These are phyloP conservation scores for Phytopythium aichiense DNA, from an alignment of 352 stramenopile species.

Conservation along the genomic window DNA sequence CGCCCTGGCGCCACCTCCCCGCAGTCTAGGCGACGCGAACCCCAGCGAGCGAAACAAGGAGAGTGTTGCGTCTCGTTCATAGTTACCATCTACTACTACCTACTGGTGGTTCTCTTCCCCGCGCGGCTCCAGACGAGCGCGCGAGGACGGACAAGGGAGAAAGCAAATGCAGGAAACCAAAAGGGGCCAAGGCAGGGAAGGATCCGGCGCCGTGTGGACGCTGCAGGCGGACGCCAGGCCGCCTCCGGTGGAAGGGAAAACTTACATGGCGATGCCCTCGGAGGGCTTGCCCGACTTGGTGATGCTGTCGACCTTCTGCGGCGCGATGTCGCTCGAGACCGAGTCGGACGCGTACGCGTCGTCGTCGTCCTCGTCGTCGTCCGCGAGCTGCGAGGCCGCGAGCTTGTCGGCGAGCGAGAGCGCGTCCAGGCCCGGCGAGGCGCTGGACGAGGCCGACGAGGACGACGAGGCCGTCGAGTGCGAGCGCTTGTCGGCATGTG, in stretches of 20 bases:
- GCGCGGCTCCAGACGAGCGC: not conserved
- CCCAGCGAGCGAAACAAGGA: slow-evolving; percentile 1
- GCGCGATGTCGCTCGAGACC: slow-evolving; percentile 74
- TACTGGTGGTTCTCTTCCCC: not conserved
- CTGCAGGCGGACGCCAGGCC: slow-evolving; percentile 12
- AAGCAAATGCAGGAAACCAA: slow-evolving; percentile 3
- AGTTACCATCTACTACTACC: slow-evolving; percentile 12
- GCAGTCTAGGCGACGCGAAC: not conserved
- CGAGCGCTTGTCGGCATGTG: slow-evolving; percentile 18
- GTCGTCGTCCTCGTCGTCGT: slow-evolving; percentile 40
- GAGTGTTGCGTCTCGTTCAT: slow-evolving; percentile 9
- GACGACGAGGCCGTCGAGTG: slow-evolving; percentile 40
- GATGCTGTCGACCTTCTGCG: slow-evolving; percentile 56
- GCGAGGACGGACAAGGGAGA: not conserved
- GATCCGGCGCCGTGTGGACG: no score
- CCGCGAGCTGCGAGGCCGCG: slow-evolving; percentile 17
- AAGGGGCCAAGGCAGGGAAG: slow-evolving; percentile 1
- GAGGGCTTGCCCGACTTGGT: slow-evolving; percentile 45
- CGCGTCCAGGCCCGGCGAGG: slow-evolving; percentile 40
- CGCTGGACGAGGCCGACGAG: slow-evolving; percentile 39
- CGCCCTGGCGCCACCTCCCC: not conserved
- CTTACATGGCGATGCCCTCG: slow-evolving; percentile 70
- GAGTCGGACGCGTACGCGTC: slow-evolving; percentile 70
- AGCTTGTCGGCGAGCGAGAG: slow-evolving; percentile 36
- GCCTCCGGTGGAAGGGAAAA: not conserved